phyloP scores from a whole-genome alignment of 768 basidiomycete genomes.

The Kwoniella sp. region DNA sequence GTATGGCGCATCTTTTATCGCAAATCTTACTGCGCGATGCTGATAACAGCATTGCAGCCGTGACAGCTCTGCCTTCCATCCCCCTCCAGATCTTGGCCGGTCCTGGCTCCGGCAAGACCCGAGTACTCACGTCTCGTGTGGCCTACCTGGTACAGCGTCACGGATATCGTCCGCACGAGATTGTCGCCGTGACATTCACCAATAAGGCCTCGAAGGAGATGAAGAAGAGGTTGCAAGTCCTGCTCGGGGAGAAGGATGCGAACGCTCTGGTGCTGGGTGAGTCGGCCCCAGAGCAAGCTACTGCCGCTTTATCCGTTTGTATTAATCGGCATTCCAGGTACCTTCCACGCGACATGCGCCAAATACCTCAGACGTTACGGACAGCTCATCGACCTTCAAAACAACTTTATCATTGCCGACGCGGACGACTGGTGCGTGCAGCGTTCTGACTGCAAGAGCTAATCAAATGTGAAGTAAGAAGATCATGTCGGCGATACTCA shows the following conservation, averaged over 20 bases:
- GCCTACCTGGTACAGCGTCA: slow-evolving; percentile 48
- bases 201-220: slow-evolving; percentile 89
- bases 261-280: slow-evolving; percentile 56
- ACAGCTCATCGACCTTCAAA: slow-evolving; percentile 57
- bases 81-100: slow-evolving; percentile 79
- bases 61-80: slow-evolving; percentile 59
- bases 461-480: slow-evolving; percentile 58
- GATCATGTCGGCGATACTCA: slow-evolving; percentile 60
- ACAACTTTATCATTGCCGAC: slow-evolving; percentile 79
- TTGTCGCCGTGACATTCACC: slow-evolving; percentile 65
- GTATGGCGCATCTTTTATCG: no score
- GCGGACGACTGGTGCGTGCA: slow-evolving; percentile 65
- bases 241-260: slow-evolving; percentile 63
- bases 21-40: no score
- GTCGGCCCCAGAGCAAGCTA: no score
- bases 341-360: slow-evolving; percentile 73
- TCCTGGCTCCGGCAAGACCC: slow-evolving; percentile 63
- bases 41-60: slow-evolving; percentile 55
- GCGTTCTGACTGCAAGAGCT: not conserved
- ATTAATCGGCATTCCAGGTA: slow-evolving; percentile 58
- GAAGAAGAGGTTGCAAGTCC: slow-evolving; percentile 62
- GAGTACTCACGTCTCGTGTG: slow-evolving; percentile 51
- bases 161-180: slow-evolving; percentile 39
- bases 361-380: slow-evolving; percentile 66
- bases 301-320: not conserved